Base-by-base conservation (phyloP, 371 early-diverging fungal species). In the Mucor plumbeus region DNA sequence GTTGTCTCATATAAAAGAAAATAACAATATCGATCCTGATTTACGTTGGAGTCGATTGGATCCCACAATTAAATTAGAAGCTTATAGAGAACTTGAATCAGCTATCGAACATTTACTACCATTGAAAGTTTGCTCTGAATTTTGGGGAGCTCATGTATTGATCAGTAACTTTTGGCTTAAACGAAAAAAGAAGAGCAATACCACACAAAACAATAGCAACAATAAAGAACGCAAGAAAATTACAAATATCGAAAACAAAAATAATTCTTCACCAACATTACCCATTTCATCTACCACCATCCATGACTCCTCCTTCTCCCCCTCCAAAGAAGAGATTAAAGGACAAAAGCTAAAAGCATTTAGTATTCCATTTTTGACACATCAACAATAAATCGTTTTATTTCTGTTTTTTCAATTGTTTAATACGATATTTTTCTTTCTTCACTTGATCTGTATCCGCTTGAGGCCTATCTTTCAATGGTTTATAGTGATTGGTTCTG, bases 391-490 rank as follows among this genome's bases (percentile, higher is more conserved):
- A 39, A 26, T 26, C 3, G 26, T 56, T 56, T 56, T 56, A 56
- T 60, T 61, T 44, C 66, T 70, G 4, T 40, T 73, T 76, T 61
- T 66, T 73, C 55, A 70, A 60, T 39, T 79, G 77, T 55, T 71
- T 73, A n/a, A 72, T 65, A 1, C 63, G 44, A 54, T 80, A 84
- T 38, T 81, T 81, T 62, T 79, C 74, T 53, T 80, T 84, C 53
- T 79, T 81, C 6, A 78, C 73, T 65, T 79, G 61, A 64, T 84
- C 82, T 1, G 84, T 72, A 61, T 84, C 81, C 11, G 78, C 73
- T 21, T 68, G 65, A 10, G 71, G 78, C 33, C 78, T 71, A 3
- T 69, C 70, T 31, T 73, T 44, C 35, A 84, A 43, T 8, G 48
- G 59, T 33, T 64, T 68, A 35, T 84, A 84, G 1, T 70, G 65